Conservation (phyloP, 1,139 yeast species). For the Protomyces lactucae-debilis region DNA sequence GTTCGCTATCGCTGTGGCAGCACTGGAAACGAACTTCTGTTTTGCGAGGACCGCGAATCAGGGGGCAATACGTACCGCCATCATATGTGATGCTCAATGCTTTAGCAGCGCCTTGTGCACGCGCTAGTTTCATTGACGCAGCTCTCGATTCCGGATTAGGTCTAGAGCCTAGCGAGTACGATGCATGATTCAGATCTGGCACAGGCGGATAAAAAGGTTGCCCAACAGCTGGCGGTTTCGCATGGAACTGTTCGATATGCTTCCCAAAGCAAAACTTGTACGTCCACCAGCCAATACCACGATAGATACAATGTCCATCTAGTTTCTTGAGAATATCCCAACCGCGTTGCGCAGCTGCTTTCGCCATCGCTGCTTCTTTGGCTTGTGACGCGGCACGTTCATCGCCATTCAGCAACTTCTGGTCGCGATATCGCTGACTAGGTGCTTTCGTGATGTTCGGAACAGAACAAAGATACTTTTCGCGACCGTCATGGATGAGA, state of each 20-base stretch:
- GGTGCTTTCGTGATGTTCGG: neutral
- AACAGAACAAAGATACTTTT: conserved; percentile 10
- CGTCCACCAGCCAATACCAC: conserved; percentile 55
- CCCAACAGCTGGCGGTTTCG: conserved; percentile 32
- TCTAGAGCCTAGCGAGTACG: conserved; percentile 31
- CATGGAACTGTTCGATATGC: conserved; percentile 56
- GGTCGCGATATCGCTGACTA: neutral
- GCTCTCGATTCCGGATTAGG: neutral
- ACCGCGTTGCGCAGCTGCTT: conserved; percentile 5
- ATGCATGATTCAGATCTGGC: conserved; percentile 30
- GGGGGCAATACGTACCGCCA: conserved; percentile 68
- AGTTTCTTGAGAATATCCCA: conserved; percentile 1
- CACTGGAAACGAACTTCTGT: conserved; percentile 67
- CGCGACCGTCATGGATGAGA: conserved; percentile 4
- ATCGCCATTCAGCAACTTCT: neutral
- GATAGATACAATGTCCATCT: conserved; percentile 3
- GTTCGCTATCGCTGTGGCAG: conserved; percentile 43
- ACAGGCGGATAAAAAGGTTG: conserved; percentile 31
- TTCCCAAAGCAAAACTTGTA: conserved; percentile 55
- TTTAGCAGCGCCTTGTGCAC: conserved; percentile 40
- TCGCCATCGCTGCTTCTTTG: neutral
- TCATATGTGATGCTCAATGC: conserved; percentile 52
- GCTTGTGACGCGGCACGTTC: neutral
- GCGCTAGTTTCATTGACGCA: conserved; percentile 30
- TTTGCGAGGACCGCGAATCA: conserved; percentile 58